Evolutionary conservation across 257 asterid species (phyloP), one percentile per base, ranked within the genome.

Genomic region (Cynanchum wilfordii): DNA sequence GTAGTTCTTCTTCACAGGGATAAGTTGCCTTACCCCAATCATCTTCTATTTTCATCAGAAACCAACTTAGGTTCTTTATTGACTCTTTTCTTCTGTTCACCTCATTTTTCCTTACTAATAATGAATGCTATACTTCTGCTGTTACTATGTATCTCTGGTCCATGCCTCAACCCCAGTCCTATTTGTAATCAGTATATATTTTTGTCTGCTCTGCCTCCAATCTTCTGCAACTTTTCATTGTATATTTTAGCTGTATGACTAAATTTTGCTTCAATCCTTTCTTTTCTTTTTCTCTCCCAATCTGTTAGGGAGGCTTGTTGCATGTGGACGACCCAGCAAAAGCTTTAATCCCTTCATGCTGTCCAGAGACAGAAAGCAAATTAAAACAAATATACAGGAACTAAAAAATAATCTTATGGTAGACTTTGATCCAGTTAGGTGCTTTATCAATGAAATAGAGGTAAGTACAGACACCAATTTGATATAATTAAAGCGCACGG

Each of bases 11-110:
- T 95, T 76, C 99, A 92, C 79, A 76, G 89, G 68, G 96, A 92
- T 75, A 95, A 89, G 81, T 73, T 95, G 79, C 89, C 99, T 66
- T 77, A 86, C 74, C 98, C 99, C 66, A 87, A 82, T 44, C 92
- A 72, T 75, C 96, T 95, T 75, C 87, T 95, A 59, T 95, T 92
- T 84, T 94, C 98, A 20, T 90, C 97, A 36, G 97, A 95, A 72
- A 81, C 92, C 70, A 78, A 84, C 68, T 89, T 51, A 86, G 98
- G 98, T 91, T 58, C 38, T 79, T 70, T 30, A 67, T 69, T 64
- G 10, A 36, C 27, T 45, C 25, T 36, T 72, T 52, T 62, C 24
- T 45, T 6, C 75, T 55, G 71, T 71, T 45, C 36, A 60, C 64
- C 38, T 42, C 33, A 27, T 29, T 47, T 60, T 20, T 10, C 51